These are phyloP conservation scores for Fusarium pseudonygamai DNA, from an alignment of 2,329 filamentous ascomycete genomes.

Conservation along the genomic window DNA sequence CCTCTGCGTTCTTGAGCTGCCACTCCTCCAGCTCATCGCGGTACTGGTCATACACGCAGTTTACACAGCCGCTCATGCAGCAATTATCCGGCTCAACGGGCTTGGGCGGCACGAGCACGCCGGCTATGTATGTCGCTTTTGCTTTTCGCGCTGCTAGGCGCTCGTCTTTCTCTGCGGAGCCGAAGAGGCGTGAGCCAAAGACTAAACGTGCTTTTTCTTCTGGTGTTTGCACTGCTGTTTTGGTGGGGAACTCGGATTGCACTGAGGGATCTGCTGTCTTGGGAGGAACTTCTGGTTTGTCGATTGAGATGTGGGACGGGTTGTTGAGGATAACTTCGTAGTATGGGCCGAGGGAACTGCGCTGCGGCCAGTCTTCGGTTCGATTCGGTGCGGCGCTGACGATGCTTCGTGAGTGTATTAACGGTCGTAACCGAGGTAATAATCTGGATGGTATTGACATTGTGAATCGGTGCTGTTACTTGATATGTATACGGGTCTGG, in stretches of 20 bases:
- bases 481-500: neutral
- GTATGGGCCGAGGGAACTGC: conserved; percentile 64
- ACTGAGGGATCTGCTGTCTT: conserved; percentile 48
- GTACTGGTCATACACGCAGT: conserved; percentile 95
- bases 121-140: conserved; percentile 74
- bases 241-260: conserved; percentile 22
- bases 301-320: conserved; percentile 52
- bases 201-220: conserved; percentile 72
- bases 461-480: neutral
- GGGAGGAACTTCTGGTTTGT: conserved; percentile 57
- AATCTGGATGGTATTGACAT: conserved; percentile 48
- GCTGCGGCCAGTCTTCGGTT: conserved; percentile 48
- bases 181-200: conserved; percentile 82
- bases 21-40: conserved; percentile 94
- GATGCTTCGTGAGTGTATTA: conserved; percentile 43
- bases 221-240: conserved; percentile 50
- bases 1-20: conserved; percentile 72
- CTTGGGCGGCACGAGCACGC: conserved; percentile 82
- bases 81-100: conserved; percentile 96
- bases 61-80: conserved; percentile 98
- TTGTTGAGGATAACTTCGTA: conserved; percentile 66
- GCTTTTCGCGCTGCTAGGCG: conserved; percentile 66
- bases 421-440: conserved; percentile 45
- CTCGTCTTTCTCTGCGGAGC: conserved; percentile 74
- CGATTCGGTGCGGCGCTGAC: conserved; percentile 40